A percentile compares a stretch with the other conserved stretches of the same genome.
phyloP scores from a whole-genome alignment of 306 rosid species.

The Sophora flavescens region DNA sequence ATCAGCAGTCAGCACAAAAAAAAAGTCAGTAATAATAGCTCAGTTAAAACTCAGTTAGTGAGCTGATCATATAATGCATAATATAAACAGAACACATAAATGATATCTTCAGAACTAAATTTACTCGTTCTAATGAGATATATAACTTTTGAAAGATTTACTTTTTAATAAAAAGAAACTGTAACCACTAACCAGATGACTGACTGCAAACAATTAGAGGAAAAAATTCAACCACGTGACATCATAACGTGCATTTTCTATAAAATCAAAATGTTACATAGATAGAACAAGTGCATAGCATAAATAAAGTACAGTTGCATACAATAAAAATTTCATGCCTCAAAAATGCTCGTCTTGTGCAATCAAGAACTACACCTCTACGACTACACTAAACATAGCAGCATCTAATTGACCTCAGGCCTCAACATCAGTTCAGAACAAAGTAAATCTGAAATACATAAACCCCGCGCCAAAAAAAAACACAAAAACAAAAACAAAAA shows the following conservation, averaged over 20 bases:
- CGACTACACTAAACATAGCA: not conserved
- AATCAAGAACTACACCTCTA: not conserved
- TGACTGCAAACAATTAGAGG: slow-evolving; percentile 24
- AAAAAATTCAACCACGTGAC: not conserved
- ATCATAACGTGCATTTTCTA: not conserved
- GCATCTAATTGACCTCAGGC: slow-evolving; percentile 24
- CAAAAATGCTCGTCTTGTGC: not conserved
- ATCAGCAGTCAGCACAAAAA: slow-evolving; percentile 35
- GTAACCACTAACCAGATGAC: not conserved
- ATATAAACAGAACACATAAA: slow-evolving; percentile 17
- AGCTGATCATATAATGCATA: slow-evolving; percentile 28
- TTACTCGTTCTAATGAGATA: not conserved
- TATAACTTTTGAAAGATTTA: slow-evolving; percentile 5
- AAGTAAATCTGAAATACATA: slow-evolving; percentile 23
- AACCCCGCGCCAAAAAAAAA: not conserved
- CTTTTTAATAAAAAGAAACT: no score
- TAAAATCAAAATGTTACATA: not conserved
- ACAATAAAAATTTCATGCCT: not conserved
- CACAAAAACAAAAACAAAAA: not conserved
- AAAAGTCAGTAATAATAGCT: slow-evolving; percentile 1
- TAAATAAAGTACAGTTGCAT: not conserved
- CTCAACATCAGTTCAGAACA: slow-evolving; percentile 19
- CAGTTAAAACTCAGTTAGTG: not conserved
- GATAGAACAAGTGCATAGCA: not conserved
- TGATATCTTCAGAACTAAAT: not conserved